phyloP scores from a whole-genome alignment of 176 grass and related monocot species.

The Eleusine coracana region DNA sequence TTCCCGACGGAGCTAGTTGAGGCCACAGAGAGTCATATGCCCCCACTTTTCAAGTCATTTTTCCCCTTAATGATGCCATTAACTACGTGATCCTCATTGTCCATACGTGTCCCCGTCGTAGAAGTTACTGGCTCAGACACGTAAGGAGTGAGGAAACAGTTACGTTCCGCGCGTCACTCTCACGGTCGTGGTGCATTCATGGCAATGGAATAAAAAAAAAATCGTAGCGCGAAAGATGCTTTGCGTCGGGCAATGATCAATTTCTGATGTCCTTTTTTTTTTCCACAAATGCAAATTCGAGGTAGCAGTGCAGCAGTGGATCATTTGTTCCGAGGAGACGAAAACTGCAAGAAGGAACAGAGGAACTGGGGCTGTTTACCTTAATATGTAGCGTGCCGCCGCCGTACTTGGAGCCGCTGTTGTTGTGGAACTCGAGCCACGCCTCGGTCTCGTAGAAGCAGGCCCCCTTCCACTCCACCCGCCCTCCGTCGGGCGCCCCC shows the following conservation, averaged over 20 bases:
- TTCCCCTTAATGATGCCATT: too few relatives aligned
- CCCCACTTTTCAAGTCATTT: too few relatives aligned
- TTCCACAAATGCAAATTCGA: background rate
- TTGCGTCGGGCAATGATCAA: background rate
- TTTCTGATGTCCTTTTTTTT: background rate
- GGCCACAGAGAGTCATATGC: too few relatives aligned
- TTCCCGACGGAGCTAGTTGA: too few relatives aligned
- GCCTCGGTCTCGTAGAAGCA: constrained; percentile 83
- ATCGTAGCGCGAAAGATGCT: background rate
- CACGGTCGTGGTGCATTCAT: background rate
- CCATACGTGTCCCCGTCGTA: constrained; percentile 9
- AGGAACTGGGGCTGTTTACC: constrained; percentile 5
- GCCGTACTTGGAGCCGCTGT: constrained; percentile 54
- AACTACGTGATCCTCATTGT: background rate
- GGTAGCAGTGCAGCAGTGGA: background rate
- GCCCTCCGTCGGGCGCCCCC: background rate
- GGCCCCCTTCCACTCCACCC: constrained; percentile 53
- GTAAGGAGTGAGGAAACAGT: background rate
- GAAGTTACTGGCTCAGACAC: background rate
- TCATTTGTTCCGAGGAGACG: background rate
- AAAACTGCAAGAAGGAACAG: background rate
- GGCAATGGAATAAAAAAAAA: background rate
- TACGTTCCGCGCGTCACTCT: constrained; percentile 1
- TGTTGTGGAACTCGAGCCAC: constrained; percentile 66
- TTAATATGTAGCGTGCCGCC: constrained; percentile 67